These are phyloP conservation scores for Lactarius evosmus DNA, from an alignment of 768 basidiomycete species.

Conservation along the genomic window DNA sequence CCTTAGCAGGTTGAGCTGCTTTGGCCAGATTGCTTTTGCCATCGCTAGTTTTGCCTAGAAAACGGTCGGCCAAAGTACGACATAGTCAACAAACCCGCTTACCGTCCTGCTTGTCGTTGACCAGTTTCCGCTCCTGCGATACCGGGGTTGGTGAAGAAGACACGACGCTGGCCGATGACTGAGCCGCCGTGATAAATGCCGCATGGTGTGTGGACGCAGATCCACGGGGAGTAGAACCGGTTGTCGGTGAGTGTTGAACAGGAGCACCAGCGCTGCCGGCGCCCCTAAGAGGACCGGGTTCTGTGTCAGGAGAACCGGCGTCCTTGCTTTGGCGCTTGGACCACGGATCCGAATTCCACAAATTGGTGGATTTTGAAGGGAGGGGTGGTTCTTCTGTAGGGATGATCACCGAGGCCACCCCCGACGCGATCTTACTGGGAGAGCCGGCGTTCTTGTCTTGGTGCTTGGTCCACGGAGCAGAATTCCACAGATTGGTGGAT, in stretches of 20 bases:
- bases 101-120: constrained; percentile 16
- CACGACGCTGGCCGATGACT: neutral
- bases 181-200: neutral
- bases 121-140: neutral
- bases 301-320: neutral
- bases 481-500: too few species aligned
- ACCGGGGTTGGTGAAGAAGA: constrained; percentile 7
- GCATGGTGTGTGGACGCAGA: neutral
- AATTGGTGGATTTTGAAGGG: neutral
- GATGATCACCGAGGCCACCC: neutral
- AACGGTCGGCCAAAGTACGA: neutral
- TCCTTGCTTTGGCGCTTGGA: neutral
- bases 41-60: neutral
- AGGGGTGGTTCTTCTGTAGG: neutral
- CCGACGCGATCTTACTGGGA: neutral
- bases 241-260: neutral
- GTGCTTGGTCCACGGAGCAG: neutral
- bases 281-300: neutral
- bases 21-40: neutral
- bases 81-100: neutral
- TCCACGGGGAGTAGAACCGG: neutral
- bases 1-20: neutral
- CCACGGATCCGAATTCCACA: neutral
- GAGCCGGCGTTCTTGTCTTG: neutral
- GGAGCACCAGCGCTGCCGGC: neutral